Evolutionary conservation across 1,139 yeast species (phyloP), one percentile per base, ranked within the genome.

Genomic region (Pichia sp.): DNA sequence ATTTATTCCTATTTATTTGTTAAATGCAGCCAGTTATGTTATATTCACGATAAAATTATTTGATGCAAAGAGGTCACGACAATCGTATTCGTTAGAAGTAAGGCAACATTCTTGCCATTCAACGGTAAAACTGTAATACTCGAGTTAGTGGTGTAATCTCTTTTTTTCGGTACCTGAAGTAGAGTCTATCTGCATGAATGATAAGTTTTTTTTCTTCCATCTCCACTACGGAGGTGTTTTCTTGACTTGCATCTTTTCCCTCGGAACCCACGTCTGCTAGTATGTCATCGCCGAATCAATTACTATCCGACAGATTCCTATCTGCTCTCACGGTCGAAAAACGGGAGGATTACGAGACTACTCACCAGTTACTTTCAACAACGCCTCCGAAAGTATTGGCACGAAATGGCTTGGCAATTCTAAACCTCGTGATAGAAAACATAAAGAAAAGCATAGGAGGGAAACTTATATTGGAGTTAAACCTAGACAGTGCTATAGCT

Each of bases 401-500:
- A 0, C 73, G 75, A 16, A 75, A 81, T 53, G 97, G 97, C 0
- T 73, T 87, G 42, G 97, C 97, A 0, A 74, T 90, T 8, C 68
- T 83, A 48, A 88, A 91, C 67, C 73, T 92, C 53, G 69, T 74
- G 1, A 73, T 87, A 16, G 77, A 78, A 16, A 82, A 83, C 55
- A 71, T 87, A 4, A 74, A 86, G 53, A 86, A 93, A 0, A 96
- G 97, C 0, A 72, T 89, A 24, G 96, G 92, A 5, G 97, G 97
- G 4, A 82, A 87, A 64, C 75, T 83, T 14, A 71, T 88, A 45
- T 64, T 89, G 9, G 96, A 90, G 58, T 70, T 92, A 49, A 79
- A 72, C 14, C 74, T 81, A 6, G 95, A 89, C 64, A 71, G 82
- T 2, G 63, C 67, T 5, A 59, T 63, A 14, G 30, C 53, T 4